Base-by-base conservation (phyloP, 345 rosid genomes). In the Populus euphratica region DNA sequence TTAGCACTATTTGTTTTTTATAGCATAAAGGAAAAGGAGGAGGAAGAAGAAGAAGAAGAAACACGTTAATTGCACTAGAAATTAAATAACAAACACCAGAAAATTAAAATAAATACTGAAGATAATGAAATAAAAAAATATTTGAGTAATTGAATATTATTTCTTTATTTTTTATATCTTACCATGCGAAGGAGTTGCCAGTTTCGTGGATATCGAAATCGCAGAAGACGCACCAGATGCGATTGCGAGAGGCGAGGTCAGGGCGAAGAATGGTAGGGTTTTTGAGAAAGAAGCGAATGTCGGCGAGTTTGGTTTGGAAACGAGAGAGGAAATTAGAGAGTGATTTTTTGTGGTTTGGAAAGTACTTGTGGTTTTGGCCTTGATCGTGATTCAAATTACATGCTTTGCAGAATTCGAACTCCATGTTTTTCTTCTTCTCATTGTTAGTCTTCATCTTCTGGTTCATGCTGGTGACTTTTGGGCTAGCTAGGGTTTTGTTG, bases 141-240 rank as follows among this genome's bases (percentile, higher is more conserved):
- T 13, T 17, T 36, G 23, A 16, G 41, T 14, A 63, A 71, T 5
- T 20, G 63, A 33, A 23, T 11, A 41, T 41, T 41, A 66, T 4
- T 9, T 25, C 68, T 52, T 29, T 49, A 59, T 69, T 43, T 18
- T 5, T 43, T 10, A 43, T 43, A 43, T 11, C 79, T 77, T 84
- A 93, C 96, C 96, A 91, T 68, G 93, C 91, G 33, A 93, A 89
- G 79, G 86, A 85, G 87, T 93, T 91, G 39, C 80, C 87, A 25
- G 80, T 76, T 83, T 94, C 99, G 52, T 78, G 82, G 25, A 94
- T 73, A 64, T 91, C 97, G 61, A 74, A 54, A 39, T 91, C 97
- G 73, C 99, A 96, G 87, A 93, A 88, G 83, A 90, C 88, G 82
- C 96, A 91, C 97, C 98, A 89, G 49, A 92, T 81, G 73, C 95